Percentiles rank a stretch among this genome's conserved stretches.
phyloP scores from a whole-genome alignment of 305 asterid genomes.

The Solanum hybrid region DNA sequence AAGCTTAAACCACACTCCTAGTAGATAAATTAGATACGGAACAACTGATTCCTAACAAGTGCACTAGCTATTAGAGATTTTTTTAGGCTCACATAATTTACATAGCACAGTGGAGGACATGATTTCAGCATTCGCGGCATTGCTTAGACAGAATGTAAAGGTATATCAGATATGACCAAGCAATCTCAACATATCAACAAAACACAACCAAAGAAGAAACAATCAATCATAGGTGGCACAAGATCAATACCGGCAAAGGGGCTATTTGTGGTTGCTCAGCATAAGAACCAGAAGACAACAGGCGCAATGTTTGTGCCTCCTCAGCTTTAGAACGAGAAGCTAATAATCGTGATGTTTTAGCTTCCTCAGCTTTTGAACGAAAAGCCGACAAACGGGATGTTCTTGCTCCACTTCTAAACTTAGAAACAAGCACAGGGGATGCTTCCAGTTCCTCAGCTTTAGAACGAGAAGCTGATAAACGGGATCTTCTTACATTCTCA shows the following conservation, averaged over 20 bases:
- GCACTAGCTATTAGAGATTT: neutral
- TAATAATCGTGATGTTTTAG: neutral
- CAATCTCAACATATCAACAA: neutral
- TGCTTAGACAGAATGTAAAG: neutral
- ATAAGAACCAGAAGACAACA: neutral
- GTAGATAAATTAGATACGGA: neutral
- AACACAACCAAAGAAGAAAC: neutral
- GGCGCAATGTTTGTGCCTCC: neutral
- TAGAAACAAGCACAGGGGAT: slow-evolving; percentile 5
- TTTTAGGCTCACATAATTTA: neutral
- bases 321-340: neutral
- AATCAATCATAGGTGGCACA: neutral
- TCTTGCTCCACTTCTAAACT: neutral
- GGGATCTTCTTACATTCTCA: neutral
- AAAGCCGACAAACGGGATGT: neutral
- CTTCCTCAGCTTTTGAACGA: neutral
- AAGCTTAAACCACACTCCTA: neutral
- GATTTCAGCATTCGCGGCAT: neutral
- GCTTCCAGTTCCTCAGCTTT: neutral
- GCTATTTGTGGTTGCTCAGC: slow-evolving; percentile 1
- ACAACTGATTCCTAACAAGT: neutral
- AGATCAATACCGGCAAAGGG: slow-evolving; percentile 2
- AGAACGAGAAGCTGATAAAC: slow-evolving; percentile 2
- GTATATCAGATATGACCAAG: neutral
- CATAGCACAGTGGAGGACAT: neutral